Evolutionary conservation across 2,329 filamentous ascomycete genomes (phyloP).

Genomic region (Trichophyton benhamiae): DNA sequence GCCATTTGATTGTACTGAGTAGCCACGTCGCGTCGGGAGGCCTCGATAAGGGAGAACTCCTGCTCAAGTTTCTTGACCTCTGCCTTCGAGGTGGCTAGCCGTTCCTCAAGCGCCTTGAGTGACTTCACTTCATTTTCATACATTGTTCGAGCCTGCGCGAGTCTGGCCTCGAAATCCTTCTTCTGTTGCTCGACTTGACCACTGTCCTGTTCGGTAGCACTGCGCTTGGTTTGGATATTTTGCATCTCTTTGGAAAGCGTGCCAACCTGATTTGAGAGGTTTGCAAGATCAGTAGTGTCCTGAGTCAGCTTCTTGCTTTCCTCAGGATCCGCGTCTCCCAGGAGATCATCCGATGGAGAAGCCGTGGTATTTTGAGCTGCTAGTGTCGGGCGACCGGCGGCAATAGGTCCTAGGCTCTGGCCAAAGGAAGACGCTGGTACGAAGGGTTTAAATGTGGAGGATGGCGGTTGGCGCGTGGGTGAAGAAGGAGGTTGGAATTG

Average conservation of each 20-base stretch:
- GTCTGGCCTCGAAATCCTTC: conserved; percentile 77
- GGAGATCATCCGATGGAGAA: conserved; percentile 61
- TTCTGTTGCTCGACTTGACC: conserved; percentile 75
- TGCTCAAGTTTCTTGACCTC: conserved; percentile 76
- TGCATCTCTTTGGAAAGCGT: conserved; percentile 89
- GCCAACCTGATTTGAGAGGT: conserved; percentile 89
- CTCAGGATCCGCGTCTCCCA: conserved; percentile 83
- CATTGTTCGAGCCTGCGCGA: conserved; percentile 71
- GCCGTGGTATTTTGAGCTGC: conserved; percentile 29
- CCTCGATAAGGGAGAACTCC: conserved; percentile 73
- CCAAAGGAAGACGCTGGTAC: conserved; percentile 87
- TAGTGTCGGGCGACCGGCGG: conserved; percentile 39
- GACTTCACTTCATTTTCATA: conserved; percentile 91
- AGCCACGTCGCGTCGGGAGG: conserved; percentile 66
- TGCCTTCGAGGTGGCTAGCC: conserved; percentile 59
- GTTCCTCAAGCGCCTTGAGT: conserved; percentile 72
- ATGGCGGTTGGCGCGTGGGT: conserved; percentile 23
- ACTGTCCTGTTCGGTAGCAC: conserved; percentile 66
- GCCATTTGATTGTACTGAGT: conserved; percentile 67
- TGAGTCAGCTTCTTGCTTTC: conserved; percentile 76
- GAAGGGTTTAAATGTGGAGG: conserved; percentile 71
- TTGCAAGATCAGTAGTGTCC: conserved; percentile 85
- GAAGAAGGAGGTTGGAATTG: conserved; percentile 45
- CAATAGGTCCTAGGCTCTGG: conserved; percentile 66
- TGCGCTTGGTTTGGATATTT: conserved; percentile 73